Percentiles rank a stretch among this genome's conserved stretches.
phyloP scores from a whole-genome alignment of 1,284 basidiomycete genomes.

The Leccinum cinnamomeum region DNA sequence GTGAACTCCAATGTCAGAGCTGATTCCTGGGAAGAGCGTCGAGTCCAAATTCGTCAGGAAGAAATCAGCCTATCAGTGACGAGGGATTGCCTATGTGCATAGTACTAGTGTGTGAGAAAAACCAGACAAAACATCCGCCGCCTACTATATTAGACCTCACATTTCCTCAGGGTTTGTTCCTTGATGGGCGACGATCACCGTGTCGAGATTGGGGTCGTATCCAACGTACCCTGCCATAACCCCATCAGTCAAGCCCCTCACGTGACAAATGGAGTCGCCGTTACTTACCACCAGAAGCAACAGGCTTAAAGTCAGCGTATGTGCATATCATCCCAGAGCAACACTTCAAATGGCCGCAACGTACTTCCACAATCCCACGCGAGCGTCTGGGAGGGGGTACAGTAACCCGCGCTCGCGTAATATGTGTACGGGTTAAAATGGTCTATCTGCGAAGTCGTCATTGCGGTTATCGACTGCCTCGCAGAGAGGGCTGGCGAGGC shows the following conservation, averaged over 20 bases:
- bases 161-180: slow-evolving; percentile 37
- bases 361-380: slow-evolving; percentile 62
- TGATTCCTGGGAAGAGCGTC: slow-evolving; percentile 60
- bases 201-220: slow-evolving; percentile 35
- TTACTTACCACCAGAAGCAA: slow-evolving; percentile 68
- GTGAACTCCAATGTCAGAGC: slow-evolving; percentile 51
- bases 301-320: slow-evolving; percentile 47
- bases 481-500: slow-evolving; percentile 28
- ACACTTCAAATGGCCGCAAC: slow-evolving; percentile 14
- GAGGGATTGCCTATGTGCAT: slow-evolving; percentile 41
- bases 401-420: slow-evolving; percentile 61
- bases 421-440: slow-evolving; percentile 54
- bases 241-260: background rate
- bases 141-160: slow-evolving; percentile 20
- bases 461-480: slow-evolving; percentile 41
- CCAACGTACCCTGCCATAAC: slow-evolving; percentile 39
- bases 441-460: slow-evolving; percentile 45
- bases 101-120: background rate
- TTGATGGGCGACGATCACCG: slow-evolving; percentile 40
- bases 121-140: background rate
- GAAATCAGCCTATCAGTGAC: slow-evolving; percentile 54
- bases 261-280: slow-evolving; percentile 34
- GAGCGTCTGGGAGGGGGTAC: slow-evolving; percentile 44
- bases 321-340: background rate
- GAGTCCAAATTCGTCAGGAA: slow-evolving; percentile 40